Conservation (phyloP, 495 filamentous ascomycete species). For the Trichoderma virens region DNA sequence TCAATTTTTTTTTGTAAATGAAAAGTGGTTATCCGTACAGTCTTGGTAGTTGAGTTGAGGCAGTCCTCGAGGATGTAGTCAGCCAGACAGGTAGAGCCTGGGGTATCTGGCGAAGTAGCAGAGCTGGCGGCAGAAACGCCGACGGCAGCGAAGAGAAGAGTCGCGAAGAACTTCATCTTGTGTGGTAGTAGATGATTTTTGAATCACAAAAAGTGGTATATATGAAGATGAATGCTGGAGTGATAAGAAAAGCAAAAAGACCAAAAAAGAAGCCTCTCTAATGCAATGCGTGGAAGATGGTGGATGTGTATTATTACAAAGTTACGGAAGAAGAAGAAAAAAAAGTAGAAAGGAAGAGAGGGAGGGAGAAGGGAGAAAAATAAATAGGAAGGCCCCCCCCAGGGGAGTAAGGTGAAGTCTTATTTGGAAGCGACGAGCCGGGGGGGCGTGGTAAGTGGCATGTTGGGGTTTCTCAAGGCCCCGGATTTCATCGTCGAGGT, state of each 20-base stretch:
- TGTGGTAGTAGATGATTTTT: not conserved
- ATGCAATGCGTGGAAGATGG: not conserved
- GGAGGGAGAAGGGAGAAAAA: not conserved
- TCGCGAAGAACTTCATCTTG: constrained; percentile 10
- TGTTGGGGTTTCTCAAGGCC: not conserved
- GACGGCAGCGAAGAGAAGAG: not conserved
- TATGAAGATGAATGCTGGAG: not conserved
- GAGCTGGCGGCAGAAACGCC: constrained; percentile 9
- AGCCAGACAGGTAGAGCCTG: constrained; percentile 2
- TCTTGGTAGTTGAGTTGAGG: not conserved
- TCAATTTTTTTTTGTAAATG: not conserved
- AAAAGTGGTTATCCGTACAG: not conserved
- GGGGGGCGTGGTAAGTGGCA: constrained; percentile 1
- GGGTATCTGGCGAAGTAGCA: not conserved
- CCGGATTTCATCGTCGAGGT: constrained; percentile 5
- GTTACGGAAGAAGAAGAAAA: not conserved
- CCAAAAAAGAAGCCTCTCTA: not conserved
- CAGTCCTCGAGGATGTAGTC: constrained; percentile 12
- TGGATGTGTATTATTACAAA: not conserved
- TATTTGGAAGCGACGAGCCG: constrained; percentile 1
- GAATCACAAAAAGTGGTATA: not conserved
- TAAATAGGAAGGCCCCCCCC: not conserved
- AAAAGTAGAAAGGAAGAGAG: not conserved
- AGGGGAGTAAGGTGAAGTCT: constrained; percentile 1
- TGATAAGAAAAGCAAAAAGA: not conserved